Evolutionary conservation across 2,329 filamentous ascomycete species (phyloP), one percentile per base, ranked within the genome.

Genomic region (Xylariales sp.): DNA sequence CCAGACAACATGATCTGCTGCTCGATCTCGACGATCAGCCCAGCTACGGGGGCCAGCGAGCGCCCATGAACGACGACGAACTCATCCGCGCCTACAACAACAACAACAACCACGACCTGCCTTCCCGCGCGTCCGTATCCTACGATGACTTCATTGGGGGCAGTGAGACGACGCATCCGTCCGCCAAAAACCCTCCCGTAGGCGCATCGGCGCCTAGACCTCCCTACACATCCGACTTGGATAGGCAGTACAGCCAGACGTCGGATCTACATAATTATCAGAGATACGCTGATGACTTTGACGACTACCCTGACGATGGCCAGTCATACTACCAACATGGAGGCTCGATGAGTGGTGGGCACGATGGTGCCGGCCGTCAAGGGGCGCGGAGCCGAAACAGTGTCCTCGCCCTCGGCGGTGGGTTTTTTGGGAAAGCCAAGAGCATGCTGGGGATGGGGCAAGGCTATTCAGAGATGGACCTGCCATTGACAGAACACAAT

Each of bases 391-490:
- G 88, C 59, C 78, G 93, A 51, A 96, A 95, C 60, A 97, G 90
- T 62, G 85, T 96, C 37, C 66, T 97, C 54, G 80, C 83, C 49
- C 66, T 97, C 54, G 90, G 91, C 44, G 90, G 91, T 44, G 90
- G 91, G 14, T 67, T 97, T 44, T 70, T 96, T 54, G 93, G 90
- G 30, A 83, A 77, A 55, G 85, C 91, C 29, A 97, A 95, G 70
- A 90, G 85, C 59, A 88, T 85, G 73, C 68, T 98, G 44, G 91
- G 93, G 37, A 89, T 95, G 81, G 84, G 80, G 16, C 43, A 56
- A 51, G 77, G 83, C 46, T 97, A 98, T 63, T 96, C 91, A 23
- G 93, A 97, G 65, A 98, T 98, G 93, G 91, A 98, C 59, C 72
- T 98, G 38, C 93, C 93, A 12, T 71, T 98, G 62, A 97, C 91